phyloP scores from a whole-genome alignment of 169 alveolate species.

The Eimeria falciformis region DNA sequence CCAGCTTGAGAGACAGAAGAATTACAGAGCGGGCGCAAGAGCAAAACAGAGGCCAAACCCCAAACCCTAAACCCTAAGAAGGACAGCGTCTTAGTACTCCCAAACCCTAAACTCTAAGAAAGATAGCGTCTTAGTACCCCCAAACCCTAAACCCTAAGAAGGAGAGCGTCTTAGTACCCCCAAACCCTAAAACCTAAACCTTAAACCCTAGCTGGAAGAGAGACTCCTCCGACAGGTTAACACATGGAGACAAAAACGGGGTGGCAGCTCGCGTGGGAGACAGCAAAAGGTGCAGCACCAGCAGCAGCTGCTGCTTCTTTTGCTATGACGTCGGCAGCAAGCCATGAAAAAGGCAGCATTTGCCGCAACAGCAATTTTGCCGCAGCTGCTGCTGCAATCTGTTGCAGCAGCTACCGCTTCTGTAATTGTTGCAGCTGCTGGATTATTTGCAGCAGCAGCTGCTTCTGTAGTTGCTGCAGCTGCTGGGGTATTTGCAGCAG shows the following conservation, averaged over 20 bases:
- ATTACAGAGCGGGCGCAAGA: too few species aligned
- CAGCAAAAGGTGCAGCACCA: not conserved
- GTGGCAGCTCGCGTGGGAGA: not conserved
- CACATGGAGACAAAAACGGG: not conserved
- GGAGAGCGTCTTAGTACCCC: not conserved
- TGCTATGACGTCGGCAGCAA: not conserved
- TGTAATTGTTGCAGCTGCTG: not conserved
- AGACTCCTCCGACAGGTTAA: not conserved
- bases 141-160: too few species aligned
- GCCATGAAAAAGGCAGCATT: not conserved
- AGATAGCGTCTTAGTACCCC: not conserved
- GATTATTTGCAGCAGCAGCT: not conserved
- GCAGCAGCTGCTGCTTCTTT: not conserved
- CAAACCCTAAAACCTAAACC: conserved; percentile 21
- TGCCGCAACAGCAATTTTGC: conserved; percentile 7
- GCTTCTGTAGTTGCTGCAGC: not conserved
- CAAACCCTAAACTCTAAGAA: not conserved
- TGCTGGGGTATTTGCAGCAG: not conserved
- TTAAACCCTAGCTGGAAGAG: too few species aligned
- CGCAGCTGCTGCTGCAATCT: not conserved
- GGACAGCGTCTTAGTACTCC: too few species aligned
- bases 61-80: conserved; percentile 39
- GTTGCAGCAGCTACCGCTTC: not conserved
- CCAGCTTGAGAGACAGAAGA: too few species aligned
- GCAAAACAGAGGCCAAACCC: too few species aligned